Base-by-base conservation (phyloP, 352 stramenopile genomes). In the Phytophthora hibernalis region DNA sequence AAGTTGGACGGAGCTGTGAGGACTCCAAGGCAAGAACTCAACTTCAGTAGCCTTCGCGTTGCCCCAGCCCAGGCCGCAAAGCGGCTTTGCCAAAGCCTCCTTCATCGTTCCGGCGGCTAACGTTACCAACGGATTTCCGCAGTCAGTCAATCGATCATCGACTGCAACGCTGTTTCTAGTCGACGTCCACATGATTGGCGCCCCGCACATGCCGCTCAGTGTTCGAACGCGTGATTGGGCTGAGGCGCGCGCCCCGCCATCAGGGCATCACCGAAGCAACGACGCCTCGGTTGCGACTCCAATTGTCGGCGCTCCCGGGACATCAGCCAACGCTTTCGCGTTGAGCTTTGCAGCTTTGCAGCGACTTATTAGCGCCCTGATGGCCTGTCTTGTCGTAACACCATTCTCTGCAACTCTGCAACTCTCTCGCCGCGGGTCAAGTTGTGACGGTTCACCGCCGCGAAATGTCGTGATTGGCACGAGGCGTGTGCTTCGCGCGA, bases 361-460 rank as follows among this genome's bases (percentile, higher is more conserved):
- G 49, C 63, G 56, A 66, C 54, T 54, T 48, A 59, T 28, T 33
- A 33, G 28, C 8, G 28, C 28, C 28, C 20, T 6, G 13, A 24
- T 26, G 37, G 15, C n/a, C 44, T 54, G 61, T 63, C 53, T 57
- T 60, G 54, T 65, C 53, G 38, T 60, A 53, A 48, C 53, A 64
- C 52, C 49, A 68, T 69, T 37, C 33, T 16, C 54, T 54, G 61
- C 61, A 52, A 56, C 58, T 61, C 44, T 44, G 6, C 18, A 21
- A 28, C 24, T n/a, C n/a, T n/a, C n/a, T n/a, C n/a, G n/a, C 26
- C 12, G 16, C 37, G 37, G n/a, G 10, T 18, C 48, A 43, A 42
- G 26, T 48, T 64, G 61, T 74, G 66, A 67, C 66, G 66, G 61
- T 66, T 67, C 66, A 70, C 22, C 9, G 18, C 9, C 24, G 24